Percentiles rank a stretch among this genome's conserved stretches.
These are phyloP conservation scores for Hypoxylon rickii DNA, from an alignment of 495 filamentous ascomycete genomes.

Conservation along the genomic window DNA sequence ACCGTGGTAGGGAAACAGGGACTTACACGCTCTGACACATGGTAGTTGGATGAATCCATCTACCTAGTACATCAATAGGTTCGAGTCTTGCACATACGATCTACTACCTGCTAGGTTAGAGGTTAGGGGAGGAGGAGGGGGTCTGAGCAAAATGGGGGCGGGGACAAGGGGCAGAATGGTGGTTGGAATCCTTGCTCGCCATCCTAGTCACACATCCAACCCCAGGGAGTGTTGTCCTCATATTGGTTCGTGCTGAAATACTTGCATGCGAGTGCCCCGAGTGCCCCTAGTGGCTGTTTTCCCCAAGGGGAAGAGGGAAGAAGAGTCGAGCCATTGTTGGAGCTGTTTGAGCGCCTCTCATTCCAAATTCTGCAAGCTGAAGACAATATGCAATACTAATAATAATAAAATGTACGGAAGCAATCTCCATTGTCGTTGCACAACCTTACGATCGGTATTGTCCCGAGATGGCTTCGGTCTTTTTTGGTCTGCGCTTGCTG, in stretches of 20 bases:
- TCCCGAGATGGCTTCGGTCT: conserved; percentile 19
- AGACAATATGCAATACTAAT: too few relatives aligned
- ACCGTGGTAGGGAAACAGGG: conserved; percentile 4
- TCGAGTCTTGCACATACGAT: background rate
- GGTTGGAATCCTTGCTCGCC: conserved; percentile 15
- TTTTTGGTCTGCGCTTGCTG: background rate
- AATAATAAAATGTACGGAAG: too few relatives aligned
- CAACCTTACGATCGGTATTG: conserved; percentile 12
- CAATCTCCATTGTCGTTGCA: conserved; percentile 14
- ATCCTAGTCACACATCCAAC: conserved; percentile 14
- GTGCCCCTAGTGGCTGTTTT: conserved; percentile 17
- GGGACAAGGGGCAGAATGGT: background rate
- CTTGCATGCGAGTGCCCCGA: conserved; percentile 21
- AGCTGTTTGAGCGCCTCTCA: conserved; percentile 9
- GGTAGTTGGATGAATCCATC: too few relatives aligned
- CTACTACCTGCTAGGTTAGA: background rate
- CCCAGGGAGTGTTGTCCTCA: conserved; percentile 12
- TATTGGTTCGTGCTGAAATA: conserved; percentile 22
- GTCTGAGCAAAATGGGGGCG: conserved; percentile 1
- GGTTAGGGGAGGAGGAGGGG: background rate
- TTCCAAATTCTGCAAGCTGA: conserved; percentile 23
- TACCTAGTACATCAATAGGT: too few relatives aligned
- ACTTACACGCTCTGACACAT: too few relatives aligned
- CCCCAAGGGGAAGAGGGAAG: conserved; percentile 32
- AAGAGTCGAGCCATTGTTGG: conserved; percentile 14